Conservation (phyloP, 164 flowering plant species). For the Vitis rupestris region DNA sequence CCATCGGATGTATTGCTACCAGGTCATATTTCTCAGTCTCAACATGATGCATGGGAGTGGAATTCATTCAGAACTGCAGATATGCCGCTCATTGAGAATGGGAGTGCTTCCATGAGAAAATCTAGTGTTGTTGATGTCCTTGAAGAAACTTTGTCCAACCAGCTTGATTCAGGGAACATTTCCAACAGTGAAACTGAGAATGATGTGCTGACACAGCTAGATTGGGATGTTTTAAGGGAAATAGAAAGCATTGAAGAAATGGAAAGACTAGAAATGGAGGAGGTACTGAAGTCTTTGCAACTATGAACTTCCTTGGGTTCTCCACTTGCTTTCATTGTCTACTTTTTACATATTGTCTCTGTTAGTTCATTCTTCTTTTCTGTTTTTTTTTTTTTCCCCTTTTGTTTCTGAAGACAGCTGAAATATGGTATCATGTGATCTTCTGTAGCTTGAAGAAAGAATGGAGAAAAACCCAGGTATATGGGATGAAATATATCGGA, state of each 20-base stretch:
- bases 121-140: constrained; percentile 53
- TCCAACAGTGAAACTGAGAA: constrained; percentile 34
- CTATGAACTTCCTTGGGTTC: background rate
- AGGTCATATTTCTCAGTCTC: constrained; percentile 43
- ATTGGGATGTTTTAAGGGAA: constrained; percentile 65
- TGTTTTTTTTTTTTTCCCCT: background rate
- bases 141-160: constrained; percentile 46
- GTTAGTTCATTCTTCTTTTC: background rate
- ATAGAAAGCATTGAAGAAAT: constrained; percentile 66
- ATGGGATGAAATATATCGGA: constrained; percentile 90
- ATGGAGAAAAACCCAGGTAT: constrained; percentile 55
- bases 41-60: constrained; percentile 78
- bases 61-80: constrained; percentile 31
- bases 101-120: constrained; percentile 18
- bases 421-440: constrained; percentile 12
- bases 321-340: background rate
- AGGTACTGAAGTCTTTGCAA: constrained; percentile 43
- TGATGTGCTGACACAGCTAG: constrained; percentile 49
- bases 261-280: constrained; percentile 73
- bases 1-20: constrained; percentile 85
- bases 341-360: background rate
- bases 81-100: constrained; percentile 11
- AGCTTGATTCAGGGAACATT: constrained; percentile 20
- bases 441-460: constrained; percentile 76
- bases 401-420: constrained; percentile 9